Conservation (phyloP, 306 rosid species). For the Pyrus bretschneideri region DNA sequence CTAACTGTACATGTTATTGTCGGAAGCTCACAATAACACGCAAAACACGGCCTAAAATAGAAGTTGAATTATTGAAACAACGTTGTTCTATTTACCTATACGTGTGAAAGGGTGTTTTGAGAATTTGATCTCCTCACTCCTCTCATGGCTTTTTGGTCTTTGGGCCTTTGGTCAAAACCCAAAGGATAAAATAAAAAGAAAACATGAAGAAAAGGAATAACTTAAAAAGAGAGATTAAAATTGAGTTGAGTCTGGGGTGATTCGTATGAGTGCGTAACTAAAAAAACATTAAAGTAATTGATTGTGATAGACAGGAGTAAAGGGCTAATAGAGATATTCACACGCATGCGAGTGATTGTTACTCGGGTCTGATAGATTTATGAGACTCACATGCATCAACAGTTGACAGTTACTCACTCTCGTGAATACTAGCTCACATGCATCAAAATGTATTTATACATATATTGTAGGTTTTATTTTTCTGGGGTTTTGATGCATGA, state of each 20-base stretch:
- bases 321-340: not conserved
- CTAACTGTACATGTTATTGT: not conserved
- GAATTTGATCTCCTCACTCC: not conserved
- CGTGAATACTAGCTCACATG: too few species aligned
- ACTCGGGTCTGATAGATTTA: too few species aligned
- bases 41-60: not conserved
- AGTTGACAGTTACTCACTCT: not conserved
- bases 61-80: not conserved
- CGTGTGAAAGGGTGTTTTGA: not conserved
- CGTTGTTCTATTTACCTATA: not conserved
- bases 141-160: not conserved
- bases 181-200: not conserved
- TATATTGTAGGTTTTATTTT: not conserved
- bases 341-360: not conserved
- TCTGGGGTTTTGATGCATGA: constrained; percentile 4
- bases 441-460: not conserved
- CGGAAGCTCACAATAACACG: too few species aligned
- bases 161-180: not conserved
- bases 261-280: not conserved
- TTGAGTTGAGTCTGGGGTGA: not conserved
- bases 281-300: too few species aligned
- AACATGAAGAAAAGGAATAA: too few species aligned
- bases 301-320: not conserved
- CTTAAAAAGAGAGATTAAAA: too few species aligned
- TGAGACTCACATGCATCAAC: not conserved